These are phyloP conservation scores for Arachnopeziza araneosa DNA, from an alignment of 2,329 filamentous ascomycete species.

Conservation along the genomic window DNA sequence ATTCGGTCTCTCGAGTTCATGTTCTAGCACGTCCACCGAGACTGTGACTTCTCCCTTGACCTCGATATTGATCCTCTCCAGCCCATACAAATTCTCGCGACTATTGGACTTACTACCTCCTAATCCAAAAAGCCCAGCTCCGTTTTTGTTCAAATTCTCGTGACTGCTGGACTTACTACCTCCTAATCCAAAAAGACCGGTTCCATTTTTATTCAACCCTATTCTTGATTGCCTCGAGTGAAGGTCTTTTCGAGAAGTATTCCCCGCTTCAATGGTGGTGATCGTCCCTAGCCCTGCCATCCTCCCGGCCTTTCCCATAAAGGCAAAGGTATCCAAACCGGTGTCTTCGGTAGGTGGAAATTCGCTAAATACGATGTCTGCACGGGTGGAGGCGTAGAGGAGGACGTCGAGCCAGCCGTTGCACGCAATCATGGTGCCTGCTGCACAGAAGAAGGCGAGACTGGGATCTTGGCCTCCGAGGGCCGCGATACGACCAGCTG, in stretches of 20 bases:
- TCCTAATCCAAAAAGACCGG: background rate
- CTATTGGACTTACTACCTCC: background rate
- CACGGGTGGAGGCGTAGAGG: slow-evolving; percentile 47
- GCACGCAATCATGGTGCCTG: slow-evolving; percentile 52
- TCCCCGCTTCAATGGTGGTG: slow-evolving; percentile 5
- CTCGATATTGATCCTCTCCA: slow-evolving; percentile 17
- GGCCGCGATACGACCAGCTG: slow-evolving; percentile 55
- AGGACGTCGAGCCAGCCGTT: slow-evolving; percentile 52
- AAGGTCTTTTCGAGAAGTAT: background rate
- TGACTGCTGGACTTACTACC: too few species aligned
- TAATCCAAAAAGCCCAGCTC: background rate
- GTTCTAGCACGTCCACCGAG: slow-evolving; percentile 6
- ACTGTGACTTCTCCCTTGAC: slow-evolving; percentile 23
- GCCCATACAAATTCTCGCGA: slow-evolving; percentile 9
- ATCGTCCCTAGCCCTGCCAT: slow-evolving; percentile 1
- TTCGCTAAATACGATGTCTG: slow-evolving; percentile 47
- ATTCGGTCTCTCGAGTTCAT: background rate
- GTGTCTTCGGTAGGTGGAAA: slow-evolving; percentile 38
- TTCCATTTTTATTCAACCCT: background rate
- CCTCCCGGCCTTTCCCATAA: slow-evolving; percentile 22
- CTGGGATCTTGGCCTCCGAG: slow-evolving; percentile 51
- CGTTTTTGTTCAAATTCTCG: slow-evolving; percentile 1
- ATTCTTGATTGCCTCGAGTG: background rate
- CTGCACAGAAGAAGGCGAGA: slow-evolving; percentile 51
- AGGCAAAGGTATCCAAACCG: slow-evolving; percentile 45